These are phyloP conservation scores for Zasmidium angulare DNA, from an alignment of 2,329 filamentous ascomycete genomes.

Conservation along the genomic window DNA sequence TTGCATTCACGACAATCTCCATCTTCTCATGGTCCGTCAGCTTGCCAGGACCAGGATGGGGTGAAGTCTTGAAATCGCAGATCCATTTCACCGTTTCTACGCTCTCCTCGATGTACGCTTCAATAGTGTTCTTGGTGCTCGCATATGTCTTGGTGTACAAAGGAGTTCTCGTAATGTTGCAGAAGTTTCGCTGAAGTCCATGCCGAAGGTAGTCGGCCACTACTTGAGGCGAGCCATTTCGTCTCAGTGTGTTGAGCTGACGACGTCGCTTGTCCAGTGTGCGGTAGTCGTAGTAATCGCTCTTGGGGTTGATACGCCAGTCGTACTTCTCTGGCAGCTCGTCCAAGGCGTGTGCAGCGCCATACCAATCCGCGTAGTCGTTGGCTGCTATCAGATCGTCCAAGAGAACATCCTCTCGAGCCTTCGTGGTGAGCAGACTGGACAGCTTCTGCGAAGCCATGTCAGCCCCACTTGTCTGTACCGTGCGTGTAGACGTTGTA, in stretches of 20 bases:
- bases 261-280: conserved; percentile 21
- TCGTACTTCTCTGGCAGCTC: conserved; percentile 13
- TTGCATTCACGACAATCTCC: conserved; percentile 81
- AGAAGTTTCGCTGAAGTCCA: conserved; percentile 75
- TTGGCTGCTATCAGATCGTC: conserved; percentile 14
- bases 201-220: conserved; percentile 79
- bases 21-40: conserved; percentile 77
- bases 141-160: conserved; percentile 84
- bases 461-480: neutral
- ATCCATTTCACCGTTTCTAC: conserved; percentile 78
- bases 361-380: conserved; percentile 19
- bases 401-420: conserved; percentile 12
- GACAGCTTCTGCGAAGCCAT: neutral
- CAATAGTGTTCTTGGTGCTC: conserved; percentile 88
- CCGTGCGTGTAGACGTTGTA: neutral
- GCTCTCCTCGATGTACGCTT: conserved; percentile 85
- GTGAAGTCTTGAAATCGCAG: conserved; percentile 59
- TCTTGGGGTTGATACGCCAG: conserved; percentile 24
- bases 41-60: conserved; percentile 14
- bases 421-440: conserved; percentile 4
- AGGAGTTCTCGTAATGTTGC: conserved; percentile 79
- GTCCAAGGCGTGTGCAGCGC: conserved; percentile 20
- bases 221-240: conserved; percentile 44
- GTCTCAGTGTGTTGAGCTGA: conserved; percentile 12
- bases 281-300: conserved; percentile 21